Base-by-base conservation (phyloP, 805 yeast species). In the Alloascoidea africana region DNA sequence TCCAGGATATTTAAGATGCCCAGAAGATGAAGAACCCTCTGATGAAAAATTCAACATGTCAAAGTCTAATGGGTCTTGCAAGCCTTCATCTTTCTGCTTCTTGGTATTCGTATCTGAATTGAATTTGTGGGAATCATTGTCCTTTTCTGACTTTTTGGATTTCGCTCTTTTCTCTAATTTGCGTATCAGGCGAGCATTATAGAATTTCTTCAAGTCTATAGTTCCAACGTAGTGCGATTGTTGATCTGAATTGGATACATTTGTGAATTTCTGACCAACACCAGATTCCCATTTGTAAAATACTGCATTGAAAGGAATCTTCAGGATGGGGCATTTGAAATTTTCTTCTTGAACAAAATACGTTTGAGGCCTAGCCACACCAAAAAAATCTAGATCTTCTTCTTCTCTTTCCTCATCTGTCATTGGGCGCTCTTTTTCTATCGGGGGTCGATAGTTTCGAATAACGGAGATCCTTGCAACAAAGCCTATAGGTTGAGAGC, bases 401-500 rank as follows among this genome's bases (percentile, higher is more conserved):
- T 33, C 37, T 6, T 55, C 54, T 8, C 46, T 44, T 16, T 42
- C 44, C n/a, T 35, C 38, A 13, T 43, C 38, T 2, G 42, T 36
- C 53, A 58, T 15, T 44, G 43, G 5, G 55, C 55, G 27, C 51
- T 42, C 17, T 17, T 40, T 36, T 23, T 44, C 42, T 23, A 44
- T 41, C 13, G 46, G 27, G 14, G 44, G 39, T 38, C 48, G 41
- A 27, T 36, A 37, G 27, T 44, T 43, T 33, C 47, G 48, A 13
- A 52, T 40, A n/a, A 51, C 57, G 14, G 58, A 54, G 4, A 54
- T 42, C 6, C 43, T 37, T 11, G 51, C 48, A 16, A 39, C 46
- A 14, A 47, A 48, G 6, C 41, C 36, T 13, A 49, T 54, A 0
- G 50, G 51, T 1, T 38, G 34, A 5, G 53, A 49, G 2, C 53